phyloP scores from a whole-genome alignment of 2,329 filamentous ascomycete genomes.

The Chaetothyriales sp. region DNA sequence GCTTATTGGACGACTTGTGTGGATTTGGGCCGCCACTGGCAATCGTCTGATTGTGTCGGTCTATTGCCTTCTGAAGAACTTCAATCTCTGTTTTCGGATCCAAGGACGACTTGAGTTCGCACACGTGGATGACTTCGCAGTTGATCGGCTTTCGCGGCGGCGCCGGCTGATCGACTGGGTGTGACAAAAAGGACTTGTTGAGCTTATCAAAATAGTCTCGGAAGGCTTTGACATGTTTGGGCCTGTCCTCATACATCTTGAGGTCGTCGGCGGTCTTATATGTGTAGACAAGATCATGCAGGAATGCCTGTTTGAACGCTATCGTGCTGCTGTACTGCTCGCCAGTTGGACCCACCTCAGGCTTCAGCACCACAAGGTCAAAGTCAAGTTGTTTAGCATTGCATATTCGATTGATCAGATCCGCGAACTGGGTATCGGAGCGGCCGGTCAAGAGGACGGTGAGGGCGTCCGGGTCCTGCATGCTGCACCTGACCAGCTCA shows the following conservation, averaged over 20 bases:
- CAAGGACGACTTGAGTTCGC: conserved; percentile 56
- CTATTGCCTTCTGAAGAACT: conserved; percentile 78
- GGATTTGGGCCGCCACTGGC: conserved; percentile 19
- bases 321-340: conserved; percentile 71
- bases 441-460: conserved; percentile 79
- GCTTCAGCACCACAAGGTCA: conserved; percentile 79
- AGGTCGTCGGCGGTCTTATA: conserved; percentile 74
- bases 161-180: conserved; percentile 20
- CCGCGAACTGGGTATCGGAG: conserved; percentile 58
- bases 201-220: conserved; percentile 67
- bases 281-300: conserved; percentile 68
- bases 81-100: conserved; percentile 66
- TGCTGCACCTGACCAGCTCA: conserved; percentile 64
- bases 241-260: conserved; percentile 49
- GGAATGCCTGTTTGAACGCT: conserved; percentile 78
- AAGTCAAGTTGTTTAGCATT: conserved; percentile 66
- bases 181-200: conserved; percentile 45
- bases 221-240: conserved; percentile 61
- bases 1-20: conserved; percentile 29
- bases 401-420: conserved; percentile 68
- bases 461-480: conserved; percentile 69
- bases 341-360: conserved; percentile 61
- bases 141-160: conserved; percentile 49
- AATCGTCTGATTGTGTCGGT: conserved; percentile 54
- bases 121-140: conserved; percentile 74